phyloP scores from a whole-genome alignment of 2,329 filamentous ascomycete genomes.

The Cladosporium sp. region DNA sequence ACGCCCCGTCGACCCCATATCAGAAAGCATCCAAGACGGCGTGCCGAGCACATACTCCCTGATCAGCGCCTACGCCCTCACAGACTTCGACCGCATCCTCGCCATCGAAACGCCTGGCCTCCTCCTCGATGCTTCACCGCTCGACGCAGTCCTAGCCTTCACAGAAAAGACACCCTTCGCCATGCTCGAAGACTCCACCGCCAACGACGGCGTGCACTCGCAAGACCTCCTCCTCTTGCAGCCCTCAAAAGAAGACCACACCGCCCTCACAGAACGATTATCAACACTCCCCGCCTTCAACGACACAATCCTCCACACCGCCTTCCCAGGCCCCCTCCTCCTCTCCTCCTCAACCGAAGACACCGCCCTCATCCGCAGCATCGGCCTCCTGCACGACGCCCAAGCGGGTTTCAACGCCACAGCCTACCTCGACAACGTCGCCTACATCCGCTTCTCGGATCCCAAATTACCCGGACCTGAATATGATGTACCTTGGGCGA shows the following conservation, averaged over 20 bases:
- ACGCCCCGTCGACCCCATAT: conserved; percentile 44
- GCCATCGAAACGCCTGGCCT: conserved; percentile 48
- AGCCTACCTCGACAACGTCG: conserved; percentile 43
- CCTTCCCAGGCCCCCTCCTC: conserved; percentile 31
- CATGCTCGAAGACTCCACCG: conserved; percentile 31
- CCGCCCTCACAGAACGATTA: conserved; percentile 24
- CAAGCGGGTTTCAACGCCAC: conserved; percentile 45
- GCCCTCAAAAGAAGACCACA: conserved; percentile 26
- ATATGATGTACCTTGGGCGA: conserved; percentile 49
- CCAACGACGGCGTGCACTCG: conserved; percentile 31
- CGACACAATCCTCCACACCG: conserved; percentile 35
- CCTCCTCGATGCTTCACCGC: conserved; percentile 47
- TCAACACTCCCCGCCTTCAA: conserved; percentile 24
- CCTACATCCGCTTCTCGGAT: conserved; percentile 50
- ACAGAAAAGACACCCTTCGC: conserved; percentile 33
- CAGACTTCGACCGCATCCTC: conserved; percentile 48
- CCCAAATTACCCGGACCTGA: conserved; percentile 52
- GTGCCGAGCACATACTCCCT: conserved; percentile 41
- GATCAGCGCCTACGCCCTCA: conserved; percentile 46
- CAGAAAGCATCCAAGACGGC: conserved; percentile 38
- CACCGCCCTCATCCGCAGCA: conserved; percentile 33
- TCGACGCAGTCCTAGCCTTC: conserved; percentile 43
- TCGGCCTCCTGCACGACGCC: conserved; percentile 33
- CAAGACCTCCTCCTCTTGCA: conserved; percentile 37
- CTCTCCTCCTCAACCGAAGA: conserved; percentile 28